phyloP scores from a whole-genome alignment of 352 stramenopile species.

The Aphanomyces invadans region DNA sequence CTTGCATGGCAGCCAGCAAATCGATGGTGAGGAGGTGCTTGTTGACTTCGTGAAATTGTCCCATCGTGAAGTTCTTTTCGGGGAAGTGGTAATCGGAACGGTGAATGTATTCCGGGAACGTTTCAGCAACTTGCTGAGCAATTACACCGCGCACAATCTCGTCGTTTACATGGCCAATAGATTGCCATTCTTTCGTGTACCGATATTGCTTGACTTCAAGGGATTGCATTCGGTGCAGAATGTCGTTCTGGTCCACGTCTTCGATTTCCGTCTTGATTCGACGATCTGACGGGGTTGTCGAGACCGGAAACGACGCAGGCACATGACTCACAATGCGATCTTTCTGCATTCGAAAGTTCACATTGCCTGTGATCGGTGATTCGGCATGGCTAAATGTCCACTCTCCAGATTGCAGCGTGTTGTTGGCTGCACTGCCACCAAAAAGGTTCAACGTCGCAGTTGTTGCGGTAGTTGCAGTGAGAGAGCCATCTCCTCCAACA shows the following conservation, averaged over 20 bases:
- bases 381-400: slow-evolving; percentile 43
- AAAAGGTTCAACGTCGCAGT: slow-evolving; percentile 37
- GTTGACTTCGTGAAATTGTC: slow-evolving; percentile 92
- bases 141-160: slow-evolving; percentile 85
- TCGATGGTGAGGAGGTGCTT: slow-evolving; percentile 90
- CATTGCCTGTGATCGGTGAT: slow-evolving; percentile 37
- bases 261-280: slow-evolving; percentile 90
- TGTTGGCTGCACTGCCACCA: slow-evolving; percentile 41
- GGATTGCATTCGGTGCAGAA: slow-evolving; percentile 82
- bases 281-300: slow-evolving; percentile 88
- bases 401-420: slow-evolving; percentile 42
- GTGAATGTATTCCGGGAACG: slow-evolving; percentile 90
- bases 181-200: slow-evolving; percentile 87
- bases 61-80: slow-evolving; percentile 83
- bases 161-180: slow-evolving; percentile 73
- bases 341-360: slow-evolving; percentile 45
- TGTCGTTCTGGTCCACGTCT: slow-evolving; percentile 80
- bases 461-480: background rate
- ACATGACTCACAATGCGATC: slow-evolving; percentile 62
- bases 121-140: slow-evolving; percentile 84
- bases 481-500: background rate
- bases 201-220: slow-evolving; percentile 87
- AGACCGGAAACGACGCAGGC: slow-evolving; percentile 81
- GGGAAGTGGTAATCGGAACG: slow-evolving; percentile 75
- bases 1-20: slow-evolving; percentile 83